These are phyloP conservation scores for Penicillium capsulatum DNA, from an alignment of 2,329 filamentous ascomycete species.

Conservation along the genomic window DNA sequence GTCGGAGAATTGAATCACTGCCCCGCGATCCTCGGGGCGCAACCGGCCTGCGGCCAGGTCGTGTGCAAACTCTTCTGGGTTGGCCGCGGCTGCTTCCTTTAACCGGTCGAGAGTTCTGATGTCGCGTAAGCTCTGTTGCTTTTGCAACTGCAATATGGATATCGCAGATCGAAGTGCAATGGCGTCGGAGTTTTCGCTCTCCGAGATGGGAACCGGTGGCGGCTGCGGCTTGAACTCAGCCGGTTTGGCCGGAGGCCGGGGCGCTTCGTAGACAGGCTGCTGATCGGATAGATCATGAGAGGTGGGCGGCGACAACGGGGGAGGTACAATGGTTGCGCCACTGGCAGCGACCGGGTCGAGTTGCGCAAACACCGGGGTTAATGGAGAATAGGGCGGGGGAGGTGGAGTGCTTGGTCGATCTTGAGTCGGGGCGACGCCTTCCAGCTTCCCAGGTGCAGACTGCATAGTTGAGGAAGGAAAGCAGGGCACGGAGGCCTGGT, in stretches of 20 bases:
- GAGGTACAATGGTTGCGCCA: conserved; percentile 31
- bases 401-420: conserved; percentile 38
- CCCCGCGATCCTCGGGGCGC: conserved; percentile 35
- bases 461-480: conserved; percentile 36
- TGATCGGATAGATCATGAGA: conserved; percentile 10
- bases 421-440: conserved; percentile 11
- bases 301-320: conserved; percentile 28
- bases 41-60: conserved; percentile 64
- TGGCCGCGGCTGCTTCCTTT: conserved; percentile 64
- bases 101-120: conserved; percentile 65
- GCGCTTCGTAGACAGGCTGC: conserved; percentile 8
- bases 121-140: conserved; percentile 70
- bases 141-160: conserved; percentile 80
- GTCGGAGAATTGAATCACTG: conserved; percentile 36
- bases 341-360: conserved; percentile 28
- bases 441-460: conserved; percentile 14
- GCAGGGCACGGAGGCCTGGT: neutral
- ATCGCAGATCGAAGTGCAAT: conserved; percentile 83
- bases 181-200: conserved; percentile 69
- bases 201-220: conserved; percentile 43
- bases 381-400: conserved; percentile 46
- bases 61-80: conserved; percentile 67
- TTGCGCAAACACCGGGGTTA: conserved; percentile 43
- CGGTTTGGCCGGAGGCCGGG: conserved; percentile 18
- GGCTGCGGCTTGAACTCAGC: conserved; percentile 35